Conservation (phyloP, 768 basidiomycete genomes). For the Suillus americanus region DNA sequence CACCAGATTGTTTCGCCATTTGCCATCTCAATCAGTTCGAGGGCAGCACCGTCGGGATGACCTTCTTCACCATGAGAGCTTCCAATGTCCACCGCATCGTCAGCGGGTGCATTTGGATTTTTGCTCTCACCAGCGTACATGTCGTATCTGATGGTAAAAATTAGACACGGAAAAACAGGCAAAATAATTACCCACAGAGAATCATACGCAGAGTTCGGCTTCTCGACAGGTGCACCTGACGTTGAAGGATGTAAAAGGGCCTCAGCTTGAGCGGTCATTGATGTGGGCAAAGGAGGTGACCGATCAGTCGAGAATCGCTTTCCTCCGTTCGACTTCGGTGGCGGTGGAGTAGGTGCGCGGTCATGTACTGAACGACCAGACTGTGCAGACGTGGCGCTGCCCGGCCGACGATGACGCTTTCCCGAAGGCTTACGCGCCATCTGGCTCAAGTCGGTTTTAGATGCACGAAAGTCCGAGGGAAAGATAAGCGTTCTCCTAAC, state of each 20-base stretch:
- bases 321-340: constrained; percentile 52
- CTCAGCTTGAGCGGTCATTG: constrained; percentile 43
- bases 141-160: constrained; percentile 58
- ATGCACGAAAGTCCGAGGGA: constrained; percentile 63
- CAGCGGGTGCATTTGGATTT: constrained; percentile 33
- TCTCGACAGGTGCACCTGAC: constrained; percentile 49
- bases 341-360: constrained; percentile 84
- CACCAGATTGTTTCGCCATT: constrained; percentile 88
- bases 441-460: constrained; percentile 55
- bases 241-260: constrained; percentile 40
- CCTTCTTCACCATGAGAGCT: constrained; percentile 21
- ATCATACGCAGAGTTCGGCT: constrained; percentile 72
- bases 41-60: constrained; percentile 52
- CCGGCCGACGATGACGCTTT: constrained; percentile 54
- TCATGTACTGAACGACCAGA: constrained; percentile 79
- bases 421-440: constrained; percentile 54
- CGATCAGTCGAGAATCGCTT: constrained; percentile 67
- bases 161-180: constrained; percentile 14
- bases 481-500: constrained; percentile 80
- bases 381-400: constrained; percentile 55
- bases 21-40: constrained; percentile 82
- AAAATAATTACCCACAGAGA: constrained; percentile 59
- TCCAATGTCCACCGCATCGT: constrained; percentile 33
- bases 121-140: constrained; percentile 70
- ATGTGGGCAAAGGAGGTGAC: constrained; percentile 63